A percentile compares a stretch with the other conserved stretches of the same genome.
Conservation (phyloP, 768 basidiomycete species). For the Pisolithus sp. region DNA sequence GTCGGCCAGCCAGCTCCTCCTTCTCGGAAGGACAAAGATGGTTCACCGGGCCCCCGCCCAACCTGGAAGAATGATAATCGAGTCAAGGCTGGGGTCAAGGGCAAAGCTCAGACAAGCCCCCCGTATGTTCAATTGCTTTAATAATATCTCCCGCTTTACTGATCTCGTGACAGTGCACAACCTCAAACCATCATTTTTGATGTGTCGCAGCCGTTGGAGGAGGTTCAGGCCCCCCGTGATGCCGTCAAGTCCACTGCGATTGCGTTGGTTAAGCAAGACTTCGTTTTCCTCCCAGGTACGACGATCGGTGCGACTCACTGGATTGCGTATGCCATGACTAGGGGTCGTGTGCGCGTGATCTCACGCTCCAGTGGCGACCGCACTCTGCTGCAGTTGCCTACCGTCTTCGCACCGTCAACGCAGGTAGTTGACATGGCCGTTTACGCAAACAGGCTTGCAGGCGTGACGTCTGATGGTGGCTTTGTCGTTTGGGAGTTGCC, state of each 20-base stretch:
- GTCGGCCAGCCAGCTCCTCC: constrained; percentile 35
- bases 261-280: constrained; percentile 80
- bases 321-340: constrained; percentile 91
- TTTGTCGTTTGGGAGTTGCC: constrained; percentile 88
- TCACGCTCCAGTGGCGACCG: constrained; percentile 85
- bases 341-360: constrained; percentile 85
- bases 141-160: not conserved
- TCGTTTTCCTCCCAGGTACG: constrained; percentile 76
- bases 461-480: constrained; percentile 82
- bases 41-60: constrained; percentile 58
- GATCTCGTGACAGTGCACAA: constrained; percentile 41
- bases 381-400: constrained; percentile 71
- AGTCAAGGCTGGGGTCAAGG: constrained; percentile 33
- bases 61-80: constrained; percentile 31
- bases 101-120: constrained; percentile 51
- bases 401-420: constrained; percentile 51
- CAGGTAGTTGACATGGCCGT: constrained; percentile 85
- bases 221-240: constrained; percentile 70
- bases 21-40: constrained; percentile 58
- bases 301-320: constrained; percentile 89
- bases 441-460: constrained; percentile 73
- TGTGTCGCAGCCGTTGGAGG: constrained; percentile 64
- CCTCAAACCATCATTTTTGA: constrained; percentile 69
- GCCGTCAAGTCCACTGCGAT: constrained; percentile 86
- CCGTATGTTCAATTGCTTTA: constrained; percentile 33